These are phyloP conservation scores for Anethum foeniculum DNA, from an alignment of 140 eudicot species.

Conservation along the genomic window DNA sequence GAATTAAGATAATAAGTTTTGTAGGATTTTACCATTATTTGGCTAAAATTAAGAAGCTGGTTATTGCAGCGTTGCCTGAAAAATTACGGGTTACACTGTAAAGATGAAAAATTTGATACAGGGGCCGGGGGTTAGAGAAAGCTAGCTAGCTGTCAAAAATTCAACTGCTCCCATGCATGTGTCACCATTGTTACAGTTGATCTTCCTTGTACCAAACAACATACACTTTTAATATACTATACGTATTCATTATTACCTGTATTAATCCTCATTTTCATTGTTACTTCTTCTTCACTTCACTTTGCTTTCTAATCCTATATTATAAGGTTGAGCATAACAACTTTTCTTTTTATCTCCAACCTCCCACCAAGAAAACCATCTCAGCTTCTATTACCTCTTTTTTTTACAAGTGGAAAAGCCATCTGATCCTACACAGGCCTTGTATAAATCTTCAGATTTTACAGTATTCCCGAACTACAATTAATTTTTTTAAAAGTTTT, in stretches of 20 bases:
- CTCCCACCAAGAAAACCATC: constrained; percentile 13
- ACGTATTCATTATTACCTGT: not conserved
- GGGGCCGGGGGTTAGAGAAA: not conserved
- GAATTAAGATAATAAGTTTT: too few species aligned
- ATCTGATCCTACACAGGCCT: not conserved
- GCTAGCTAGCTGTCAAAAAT: not conserved
- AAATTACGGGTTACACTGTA: not conserved
- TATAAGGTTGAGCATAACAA: not conserved
- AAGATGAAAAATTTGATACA: not conserved
- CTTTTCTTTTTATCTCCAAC: constrained; percentile 13
- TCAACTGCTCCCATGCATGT: constrained; percentile 14
- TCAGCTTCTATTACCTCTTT: not conserved
- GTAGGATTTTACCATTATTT: too few species aligned
- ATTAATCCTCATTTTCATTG: not conserved
- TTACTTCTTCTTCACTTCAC: constrained; percentile 5
- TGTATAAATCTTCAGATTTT: not conserved
- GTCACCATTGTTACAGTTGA: constrained; percentile 15
- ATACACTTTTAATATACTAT: not conserved
- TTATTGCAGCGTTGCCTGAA: too few species aligned
- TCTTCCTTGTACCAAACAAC: constrained; percentile 14
- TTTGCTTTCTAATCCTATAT: not conserved
- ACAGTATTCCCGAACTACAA: not conserved
- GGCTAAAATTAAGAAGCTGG: too few species aligned
- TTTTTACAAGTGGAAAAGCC: not conserved
- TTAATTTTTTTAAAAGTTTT: not conserved